A percentile compares a stretch with the other conserved stretches of the same genome.
These are phyloP conservation scores for Wickerhamiella kazuoi DNA, from an alignment of 805 yeast species.

Conservation along the genomic window DNA sequence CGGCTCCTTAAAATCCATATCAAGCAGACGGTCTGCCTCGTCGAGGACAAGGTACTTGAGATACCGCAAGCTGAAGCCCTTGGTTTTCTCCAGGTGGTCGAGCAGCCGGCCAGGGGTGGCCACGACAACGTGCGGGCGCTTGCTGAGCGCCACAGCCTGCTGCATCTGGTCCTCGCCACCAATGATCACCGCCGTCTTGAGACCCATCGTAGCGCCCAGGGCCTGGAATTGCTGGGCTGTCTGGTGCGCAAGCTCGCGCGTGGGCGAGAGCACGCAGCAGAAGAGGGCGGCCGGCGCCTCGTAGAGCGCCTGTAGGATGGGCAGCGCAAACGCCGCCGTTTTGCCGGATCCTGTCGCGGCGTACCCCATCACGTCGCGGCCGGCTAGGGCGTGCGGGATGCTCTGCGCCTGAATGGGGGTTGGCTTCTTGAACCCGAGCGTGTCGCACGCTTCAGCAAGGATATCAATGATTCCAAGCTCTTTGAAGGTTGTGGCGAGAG, in stretches of 20 bases:
- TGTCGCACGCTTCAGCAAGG: slow-evolving; percentile 58
- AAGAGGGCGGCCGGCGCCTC: slow-evolving; percentile 74
- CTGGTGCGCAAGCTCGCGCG: slow-evolving; percentile 35
- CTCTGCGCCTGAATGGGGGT: slow-evolving; percentile 89
- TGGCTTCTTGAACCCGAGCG: slow-evolving; percentile 60
- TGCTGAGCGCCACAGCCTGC: slow-evolving; percentile 82
- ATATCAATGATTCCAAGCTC: slow-evolving; percentile 22
- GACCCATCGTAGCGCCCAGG: slow-evolving; percentile 77
- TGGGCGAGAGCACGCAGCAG: slow-evolving; percentile 73
- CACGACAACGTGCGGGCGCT: slow-evolving; percentile 84
- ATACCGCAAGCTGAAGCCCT: slow-evolving; percentile 67
- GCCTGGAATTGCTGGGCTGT: slow-evolving; percentile 94
- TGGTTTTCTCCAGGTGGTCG: slow-evolving; percentile 86
- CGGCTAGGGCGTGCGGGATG: slow-evolving; percentile 77
- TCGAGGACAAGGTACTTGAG: slow-evolving; percentile 80
- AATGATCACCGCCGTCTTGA: slow-evolving; percentile 73
- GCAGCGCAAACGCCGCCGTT: slow-evolving; percentile 96
- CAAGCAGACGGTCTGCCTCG: slow-evolving; percentile 90
- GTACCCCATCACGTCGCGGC: slow-evolving; percentile 83
- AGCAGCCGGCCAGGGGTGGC: slow-evolving; percentile 85
- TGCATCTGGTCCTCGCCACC: slow-evolving; percentile 99
- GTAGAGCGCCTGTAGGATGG: slow-evolving; percentile 81
- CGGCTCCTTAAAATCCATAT: slow-evolving; percentile 93
- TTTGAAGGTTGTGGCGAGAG: slow-evolving; percentile 13
- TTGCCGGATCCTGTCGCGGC: slow-evolving; percentile 98